Evolutionary conservation across 257 asterid species (phyloP).

Genomic region (Eustoma russellianum): DNA sequence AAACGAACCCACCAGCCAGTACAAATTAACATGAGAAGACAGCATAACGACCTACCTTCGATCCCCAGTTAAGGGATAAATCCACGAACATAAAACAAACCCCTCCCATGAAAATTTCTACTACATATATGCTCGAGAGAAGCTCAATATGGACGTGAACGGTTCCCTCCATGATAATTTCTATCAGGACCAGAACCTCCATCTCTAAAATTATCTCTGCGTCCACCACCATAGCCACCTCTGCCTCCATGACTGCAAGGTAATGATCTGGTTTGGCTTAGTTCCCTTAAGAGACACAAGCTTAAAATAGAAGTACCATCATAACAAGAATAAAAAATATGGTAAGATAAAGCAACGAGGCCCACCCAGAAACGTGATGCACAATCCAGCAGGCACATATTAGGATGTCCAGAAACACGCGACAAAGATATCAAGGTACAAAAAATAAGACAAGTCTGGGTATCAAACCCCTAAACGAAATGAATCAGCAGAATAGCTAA

Average conservation of each 20-base stretch:
- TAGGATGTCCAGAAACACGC: no score
- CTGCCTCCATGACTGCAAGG: conserved; percentile 71
- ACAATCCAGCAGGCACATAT: no score
- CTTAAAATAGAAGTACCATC: neutral
- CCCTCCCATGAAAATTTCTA: conserved; percentile 64
- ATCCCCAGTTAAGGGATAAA: conserved; percentile 67
- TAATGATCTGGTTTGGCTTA: conserved; percentile 16
- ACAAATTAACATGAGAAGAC: conserved; percentile 33
- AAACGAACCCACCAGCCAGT: conserved; percentile 36
- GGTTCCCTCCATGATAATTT: conserved; percentile 81
- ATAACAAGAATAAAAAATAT: neutral
- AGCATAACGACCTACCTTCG: conserved; percentile 82
- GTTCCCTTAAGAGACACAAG: neutral
- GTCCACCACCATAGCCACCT: conserved; percentile 82
- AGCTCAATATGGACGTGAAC: conserved; percentile 84
- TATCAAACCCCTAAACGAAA: no score
- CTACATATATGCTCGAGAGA: conserved; percentile 48
- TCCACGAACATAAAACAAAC: conserved; percentile 58
- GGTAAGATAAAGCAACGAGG: no score
- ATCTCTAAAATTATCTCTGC: conserved; percentile 78
- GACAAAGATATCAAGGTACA: no score
- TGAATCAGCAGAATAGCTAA: no score
- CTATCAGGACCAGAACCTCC: conserved; percentile 95
- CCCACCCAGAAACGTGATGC: no score
- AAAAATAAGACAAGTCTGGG: no score